These are phyloP conservation scores for Dendrobium catenatum DNA, from an alignment of 106 monocot species.

Conservation along the genomic window DNA sequence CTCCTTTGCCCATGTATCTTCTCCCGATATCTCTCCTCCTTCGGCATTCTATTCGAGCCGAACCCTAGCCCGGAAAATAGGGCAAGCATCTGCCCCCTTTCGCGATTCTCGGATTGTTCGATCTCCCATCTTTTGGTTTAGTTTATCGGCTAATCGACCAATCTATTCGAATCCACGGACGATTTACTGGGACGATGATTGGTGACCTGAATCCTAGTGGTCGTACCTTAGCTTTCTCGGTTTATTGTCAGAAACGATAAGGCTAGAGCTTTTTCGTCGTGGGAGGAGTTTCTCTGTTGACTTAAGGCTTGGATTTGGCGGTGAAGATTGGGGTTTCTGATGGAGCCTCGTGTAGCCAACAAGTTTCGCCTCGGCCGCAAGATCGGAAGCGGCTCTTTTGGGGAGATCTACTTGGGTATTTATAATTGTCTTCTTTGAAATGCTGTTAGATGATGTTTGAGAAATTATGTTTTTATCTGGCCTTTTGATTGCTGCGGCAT, in stretches of 20 bases:
- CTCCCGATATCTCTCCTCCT: neutral
- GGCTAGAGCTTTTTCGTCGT: neutral
- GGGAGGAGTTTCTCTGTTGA: neutral
- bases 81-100: neutral
- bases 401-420: slow-evolving; percentile 71
- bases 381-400: slow-evolving; percentile 76
- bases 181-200: neutral
- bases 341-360: slow-evolving; percentile 64
- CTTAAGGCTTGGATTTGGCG: neutral
- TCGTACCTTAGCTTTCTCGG: neutral
- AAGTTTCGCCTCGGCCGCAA: slow-evolving; percentile 65
- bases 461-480: neutral
- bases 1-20: neutral
- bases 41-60: neutral
- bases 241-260: neutral
- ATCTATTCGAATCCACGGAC: neutral
- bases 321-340: slow-evolving; percentile 2
- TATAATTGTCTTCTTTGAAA: neutral
- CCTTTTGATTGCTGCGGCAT: neutral
- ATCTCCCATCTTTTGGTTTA: neutral
- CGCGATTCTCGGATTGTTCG: neutral
- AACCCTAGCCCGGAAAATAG: neutral
- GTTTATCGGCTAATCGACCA: neutral
- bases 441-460: neutral
- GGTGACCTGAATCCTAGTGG: neutral